These are phyloP conservation scores for Amanita brunnescens DNA, from an alignment of 768 basidiomycete genomes.

Conservation along the genomic window DNA sequence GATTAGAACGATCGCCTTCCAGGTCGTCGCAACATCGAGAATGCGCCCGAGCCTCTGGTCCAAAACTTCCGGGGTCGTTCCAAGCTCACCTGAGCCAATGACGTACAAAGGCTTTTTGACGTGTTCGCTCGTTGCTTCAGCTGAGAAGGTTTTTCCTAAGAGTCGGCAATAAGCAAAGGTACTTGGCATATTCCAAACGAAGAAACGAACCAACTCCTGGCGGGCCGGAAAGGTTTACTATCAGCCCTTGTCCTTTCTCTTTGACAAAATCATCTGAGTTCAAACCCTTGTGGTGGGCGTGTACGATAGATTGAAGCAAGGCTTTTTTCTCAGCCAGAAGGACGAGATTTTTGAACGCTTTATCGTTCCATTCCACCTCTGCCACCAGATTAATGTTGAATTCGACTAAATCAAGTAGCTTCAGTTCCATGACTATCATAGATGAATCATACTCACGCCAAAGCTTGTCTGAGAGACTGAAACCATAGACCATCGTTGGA, in stretches of 20 bases:
- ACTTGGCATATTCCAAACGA: neutral
- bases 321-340: constrained; percentile 45
- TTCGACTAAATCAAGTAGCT: constrained; percentile 34
- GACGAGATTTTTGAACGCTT: constrained; percentile 53
- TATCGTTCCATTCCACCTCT: constrained; percentile 46
- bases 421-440: neutral
- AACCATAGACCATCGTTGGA: constrained; percentile 50
- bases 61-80: constrained; percentile 34
- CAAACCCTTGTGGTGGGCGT: constrained; percentile 43
- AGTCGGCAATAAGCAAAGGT: too few relatives aligned
- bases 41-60: constrained; percentile 37
- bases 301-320: constrained; percentile 47
- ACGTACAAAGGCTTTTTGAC: constrained; percentile 44
- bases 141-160: constrained; percentile 48
- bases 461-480: constrained; percentile 49
- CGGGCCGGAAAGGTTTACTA: constrained; percentile 48
- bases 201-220: constrained; percentile 43
- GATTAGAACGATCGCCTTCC: constrained; percentile 52
- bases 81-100: constrained; percentile 47
- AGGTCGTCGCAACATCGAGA: constrained; percentile 47
- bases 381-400: constrained; percentile 48
- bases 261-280: constrained; percentile 55
- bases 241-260: constrained; percentile 55
- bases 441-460: constrained; percentile 37
- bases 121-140: constrained; percentile 51